These are phyloP conservation scores for Exophiala mesophila DNA, from an alignment of 2,329 filamentous ascomycete species.

Conservation along the genomic window DNA sequence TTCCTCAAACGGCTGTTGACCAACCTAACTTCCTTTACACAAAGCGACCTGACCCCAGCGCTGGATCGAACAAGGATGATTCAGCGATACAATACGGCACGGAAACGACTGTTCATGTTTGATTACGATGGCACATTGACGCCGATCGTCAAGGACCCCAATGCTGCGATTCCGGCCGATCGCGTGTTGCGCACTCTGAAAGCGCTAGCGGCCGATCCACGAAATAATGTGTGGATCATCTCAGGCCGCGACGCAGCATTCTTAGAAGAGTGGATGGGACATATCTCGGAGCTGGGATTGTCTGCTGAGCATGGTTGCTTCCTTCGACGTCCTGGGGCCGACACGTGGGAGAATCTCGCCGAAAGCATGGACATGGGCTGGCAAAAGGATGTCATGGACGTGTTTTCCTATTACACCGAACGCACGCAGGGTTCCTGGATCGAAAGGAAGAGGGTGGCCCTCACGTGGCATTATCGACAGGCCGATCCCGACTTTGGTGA, in stretches of 20 bases:
- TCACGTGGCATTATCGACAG: slow-evolving; percentile 96
- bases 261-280: slow-evolving; percentile 83
- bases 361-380: slow-evolving; percentile 86
- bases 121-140: slow-evolving; percentile 98
- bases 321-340: slow-evolving; percentile 70
- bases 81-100: slow-evolving; percentile 66
- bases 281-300: slow-evolving; percentile 83
- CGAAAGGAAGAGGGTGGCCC: slow-evolving; percentile 85
- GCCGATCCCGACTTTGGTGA: slow-evolving; percentile 80
- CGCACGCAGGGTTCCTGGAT: slow-evolving; percentile 84
- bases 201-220: slow-evolving; percentile 69
- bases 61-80: slow-evolving; percentile 72
- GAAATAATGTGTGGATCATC: slow-evolving; percentile 96
- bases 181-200: slow-evolving; percentile 75
- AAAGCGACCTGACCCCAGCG: slow-evolving; percentile 70
- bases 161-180: slow-evolving; percentile 80
- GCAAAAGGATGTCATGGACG: slow-evolving; percentile 76
- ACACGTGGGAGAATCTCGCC: slow-evolving; percentile 83
- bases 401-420: slow-evolving; percentile 86
- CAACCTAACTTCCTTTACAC: slow-evolving; percentile 72
- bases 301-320: slow-evolving; percentile 97
- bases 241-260: slow-evolving; percentile 92
- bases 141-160: slow-evolving; percentile 87
- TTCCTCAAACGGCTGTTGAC: slow-evolving; percentile 74
- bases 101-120: slow-evolving; percentile 90